Base-by-base conservation (phyloP, 352 stramenopile genomes). In the Blastocystis sp. region DNA sequence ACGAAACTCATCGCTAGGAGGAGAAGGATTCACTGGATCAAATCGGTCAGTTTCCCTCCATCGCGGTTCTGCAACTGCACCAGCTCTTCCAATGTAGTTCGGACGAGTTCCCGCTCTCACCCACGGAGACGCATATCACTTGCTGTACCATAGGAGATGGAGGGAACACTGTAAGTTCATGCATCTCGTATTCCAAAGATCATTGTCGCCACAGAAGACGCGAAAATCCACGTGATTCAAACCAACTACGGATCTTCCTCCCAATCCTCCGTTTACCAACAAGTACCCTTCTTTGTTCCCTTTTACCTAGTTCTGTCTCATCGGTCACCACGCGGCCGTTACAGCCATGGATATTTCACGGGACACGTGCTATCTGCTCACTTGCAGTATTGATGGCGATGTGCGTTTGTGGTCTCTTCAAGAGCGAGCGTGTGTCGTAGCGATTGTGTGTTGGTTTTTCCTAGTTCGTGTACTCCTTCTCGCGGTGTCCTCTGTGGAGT, bases 171-270 rank as follows among this genome's bases (percentile, higher is more conserved):
- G 69, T 81, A 29, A 21, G 16, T 11, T 27, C 48, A 7, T 2
- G 1, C 11, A 21, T n/a, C 18, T 44, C 53, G 46, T 7, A 34
- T 63, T 48, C 4, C 44, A 44, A 34, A 81, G 69, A 64, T 81
- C 14, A 44, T 42, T n/a, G 48, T 81, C 18, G 69, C 69, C 9
- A 81, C 69, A 24, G 69, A 81, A 16, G 69, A 81, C 27, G 48
- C 69, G 1, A 34, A 44, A 18, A 81, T 81, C 21, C 69, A 81
- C 40, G 21, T 81, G 8, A 21, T 81, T 29, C 27, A 63, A 65
- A 21, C 14, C 7, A 14, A n/a, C n/a, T n/a, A n/a, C n/a, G n/a
- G n/a, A n/a, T n/a, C 46, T 8, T 16, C 16, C 7, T n/a, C 54
- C 11, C 0, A 1, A 40, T 14, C 27, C 1, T 34, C 27, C 24